A percentile compares a stretch with the other conserved stretches of the same genome.
Conservation (phyloP, 1,284 basidiomycete genomes). For the Coniferiporia sulphurascens region DNA sequence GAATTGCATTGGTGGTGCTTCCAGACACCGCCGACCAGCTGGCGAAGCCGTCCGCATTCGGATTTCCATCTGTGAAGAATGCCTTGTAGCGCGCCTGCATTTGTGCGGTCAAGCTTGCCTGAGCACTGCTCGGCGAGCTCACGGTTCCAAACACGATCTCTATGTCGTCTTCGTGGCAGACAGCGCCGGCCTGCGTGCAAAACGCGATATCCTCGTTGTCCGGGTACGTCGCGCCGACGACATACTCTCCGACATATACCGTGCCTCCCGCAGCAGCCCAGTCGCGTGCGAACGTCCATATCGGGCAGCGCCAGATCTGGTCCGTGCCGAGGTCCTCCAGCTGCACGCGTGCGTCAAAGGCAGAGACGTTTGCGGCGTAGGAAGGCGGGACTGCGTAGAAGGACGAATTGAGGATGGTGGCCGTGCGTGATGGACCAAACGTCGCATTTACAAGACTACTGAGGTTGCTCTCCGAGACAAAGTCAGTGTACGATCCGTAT, state of each 20-base stretch:
- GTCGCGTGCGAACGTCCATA: conserved; percentile 61
- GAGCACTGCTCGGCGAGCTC: conserved; percentile 47
- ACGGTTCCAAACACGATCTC: conserved; percentile 73
- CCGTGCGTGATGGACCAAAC: conserved; percentile 47
- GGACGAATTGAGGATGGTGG: conserved; percentile 40
- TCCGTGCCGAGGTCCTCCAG: conserved; percentile 65
- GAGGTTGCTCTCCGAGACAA: conserved; percentile 40
- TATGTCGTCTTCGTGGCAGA: conserved; percentile 75
- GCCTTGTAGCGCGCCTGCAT: conserved; percentile 63
- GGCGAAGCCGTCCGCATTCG: conserved; percentile 42
- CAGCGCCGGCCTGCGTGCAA: conserved; percentile 49
- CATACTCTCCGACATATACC: conserved; percentile 67
- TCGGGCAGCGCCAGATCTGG: conserved; percentile 63
- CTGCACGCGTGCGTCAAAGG: conserved; percentile 46
- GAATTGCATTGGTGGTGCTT: conserved; percentile 45
- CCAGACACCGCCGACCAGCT: conserved; percentile 49
- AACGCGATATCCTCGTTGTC: conserved; percentile 50
- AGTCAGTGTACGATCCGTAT: conserved; percentile 38
- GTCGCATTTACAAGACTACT: conserved; percentile 36
- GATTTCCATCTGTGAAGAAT: conserved; percentile 58
- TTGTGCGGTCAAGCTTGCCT: conserved; percentile 53
- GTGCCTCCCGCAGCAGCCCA: conserved; percentile 62
- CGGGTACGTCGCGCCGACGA: conserved; percentile 64
- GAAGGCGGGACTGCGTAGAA: conserved; percentile 43
- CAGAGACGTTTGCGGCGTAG: conserved; percentile 27